Evolutionary conservation across 768 basidiomycete species (phyloP), one percentile per base, ranked within the genome.

Genomic region (Rhizopogon salebrosus): DNA sequence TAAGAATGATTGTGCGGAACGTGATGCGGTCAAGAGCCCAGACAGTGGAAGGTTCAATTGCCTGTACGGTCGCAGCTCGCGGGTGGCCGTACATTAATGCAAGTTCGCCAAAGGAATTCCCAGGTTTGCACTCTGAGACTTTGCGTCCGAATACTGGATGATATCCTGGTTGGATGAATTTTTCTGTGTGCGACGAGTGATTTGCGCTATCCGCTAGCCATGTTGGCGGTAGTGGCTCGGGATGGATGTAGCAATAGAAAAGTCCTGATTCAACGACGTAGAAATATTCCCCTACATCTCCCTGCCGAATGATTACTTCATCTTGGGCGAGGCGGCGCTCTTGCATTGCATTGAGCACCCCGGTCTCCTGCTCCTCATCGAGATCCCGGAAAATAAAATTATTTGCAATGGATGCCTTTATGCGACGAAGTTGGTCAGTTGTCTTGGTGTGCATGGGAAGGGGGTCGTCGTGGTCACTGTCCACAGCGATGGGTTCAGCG

Each of bases 11-110:
- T 6, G 93, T 97, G 41, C 97, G 84, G 85, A 98, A 99, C 3
- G 95, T 98, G 61, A 95, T 93, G 52, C 97, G 88, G 73, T 99
- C 97, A 59, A 99, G 78, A 9, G 89, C 87, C 97, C 97, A 99
- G 24, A 98, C 76, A 8, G 87, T 92, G 23, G 85, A 90, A 1
- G 82, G 74, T 52, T 90, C 85, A 41, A 88, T 82, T 9, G 95
- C 85, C 35, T 97, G 73, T 40, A 98, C 95, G 7, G 92, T 94
- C 14, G 97, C 97, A 18, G 93, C 92, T 29, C 97, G 90, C 37
- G 92, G 91, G 59, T 95, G 94, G 31, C 92, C 93, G 72, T 99
- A 95, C 95, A 99, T 98, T 60, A 99, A 74, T 27, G 97, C 97
- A 51, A 99, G 78, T 71, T 99, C 95, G 40, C 97, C 97, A 55